phyloP scores from a whole-genome alignment of 345 rosid species.

The Populus ilicifolia region DNA sequence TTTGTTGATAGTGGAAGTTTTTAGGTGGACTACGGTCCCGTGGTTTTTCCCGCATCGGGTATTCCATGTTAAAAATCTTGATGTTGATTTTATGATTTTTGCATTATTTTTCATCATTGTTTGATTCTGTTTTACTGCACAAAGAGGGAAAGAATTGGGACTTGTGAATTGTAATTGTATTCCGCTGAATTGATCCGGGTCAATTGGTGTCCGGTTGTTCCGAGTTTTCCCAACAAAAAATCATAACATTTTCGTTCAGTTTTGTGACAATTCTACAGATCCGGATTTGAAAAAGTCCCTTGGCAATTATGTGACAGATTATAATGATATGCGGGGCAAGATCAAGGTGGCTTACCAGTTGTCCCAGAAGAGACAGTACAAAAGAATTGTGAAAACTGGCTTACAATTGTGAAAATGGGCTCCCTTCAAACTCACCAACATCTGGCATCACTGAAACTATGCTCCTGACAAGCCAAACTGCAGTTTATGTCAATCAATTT shows the following conservation, averaged over 20 bases:
- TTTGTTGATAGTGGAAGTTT: no score
- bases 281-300: background rate
- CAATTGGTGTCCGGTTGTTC: no score
- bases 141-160: no score
- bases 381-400: conserved; percentile 9
- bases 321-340: conserved; percentile 9
- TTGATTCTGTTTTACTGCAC: no score
- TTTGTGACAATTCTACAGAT: background rate
- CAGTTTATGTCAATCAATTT: conserved; percentile 14
- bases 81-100: no score
- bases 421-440: conserved; percentile 10
- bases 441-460: conserved; percentile 19
- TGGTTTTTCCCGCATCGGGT: no score
- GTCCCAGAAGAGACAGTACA: conserved; percentile 16
- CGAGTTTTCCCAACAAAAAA: no score
- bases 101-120: no score
- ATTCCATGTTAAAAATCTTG: no score
- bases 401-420: conserved; percentile 28
- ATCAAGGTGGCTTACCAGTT: conserved; percentile 6
- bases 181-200: no score
- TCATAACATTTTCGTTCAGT: background rate
- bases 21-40: no score
- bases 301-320: conserved; percentile 7
- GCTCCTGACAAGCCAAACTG: conserved; percentile 26
- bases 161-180: no score